Evolutionary conservation across 1,284 basidiomycete genomes (phyloP).

Genomic region (Wolfiporia cocos): DNA sequence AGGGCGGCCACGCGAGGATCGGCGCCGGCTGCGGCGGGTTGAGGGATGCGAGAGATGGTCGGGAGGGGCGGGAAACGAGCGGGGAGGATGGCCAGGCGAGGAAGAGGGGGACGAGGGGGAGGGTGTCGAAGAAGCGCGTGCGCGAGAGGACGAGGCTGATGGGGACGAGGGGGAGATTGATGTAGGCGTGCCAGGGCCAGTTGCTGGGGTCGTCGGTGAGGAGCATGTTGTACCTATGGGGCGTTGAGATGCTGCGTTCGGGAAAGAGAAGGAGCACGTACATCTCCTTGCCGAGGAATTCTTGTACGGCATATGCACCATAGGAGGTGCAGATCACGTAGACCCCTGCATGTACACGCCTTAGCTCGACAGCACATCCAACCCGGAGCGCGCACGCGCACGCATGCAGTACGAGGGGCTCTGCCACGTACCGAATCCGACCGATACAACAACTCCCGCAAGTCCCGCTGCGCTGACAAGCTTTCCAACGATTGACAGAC

Average conservation of each 20-base stretch:
- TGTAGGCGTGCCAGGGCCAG: conserved; percentile 66
- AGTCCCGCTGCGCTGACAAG: conserved; percentile 35
- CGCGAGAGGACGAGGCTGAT: conserved; percentile 52
- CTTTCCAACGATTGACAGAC: not conserved
- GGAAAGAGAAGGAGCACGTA: conserved; percentile 21
- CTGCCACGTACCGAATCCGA: conserved; percentile 32
- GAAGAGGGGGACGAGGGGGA: conserved; percentile 49
- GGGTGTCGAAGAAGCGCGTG: conserved; percentile 41
- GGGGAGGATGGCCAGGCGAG: conserved; percentile 58
- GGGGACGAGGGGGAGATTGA: conserved; percentile 65
- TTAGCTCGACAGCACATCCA: no score
- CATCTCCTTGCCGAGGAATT: conserved; percentile 63
- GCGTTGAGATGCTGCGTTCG: not conserved
- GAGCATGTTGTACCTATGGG: conserved; percentile 45
- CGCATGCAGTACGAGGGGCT: no score
- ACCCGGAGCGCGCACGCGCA: no score
- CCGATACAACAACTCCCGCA: conserved; percentile 35
- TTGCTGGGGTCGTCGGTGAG: conserved; percentile 57
- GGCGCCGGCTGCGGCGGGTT: conserved; percentile 9
- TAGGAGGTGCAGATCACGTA: conserved; percentile 62
- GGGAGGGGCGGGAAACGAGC: conserved; percentile 26
- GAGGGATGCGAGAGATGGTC: conserved; percentile 1
- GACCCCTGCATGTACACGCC: conserved; percentile 35
- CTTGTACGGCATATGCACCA: conserved; percentile 64
- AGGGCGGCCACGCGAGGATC: conserved; percentile 50